Conservation (phyloP, 2,329 filamentous ascomycete species). For the Shiraia sp. region DNA sequence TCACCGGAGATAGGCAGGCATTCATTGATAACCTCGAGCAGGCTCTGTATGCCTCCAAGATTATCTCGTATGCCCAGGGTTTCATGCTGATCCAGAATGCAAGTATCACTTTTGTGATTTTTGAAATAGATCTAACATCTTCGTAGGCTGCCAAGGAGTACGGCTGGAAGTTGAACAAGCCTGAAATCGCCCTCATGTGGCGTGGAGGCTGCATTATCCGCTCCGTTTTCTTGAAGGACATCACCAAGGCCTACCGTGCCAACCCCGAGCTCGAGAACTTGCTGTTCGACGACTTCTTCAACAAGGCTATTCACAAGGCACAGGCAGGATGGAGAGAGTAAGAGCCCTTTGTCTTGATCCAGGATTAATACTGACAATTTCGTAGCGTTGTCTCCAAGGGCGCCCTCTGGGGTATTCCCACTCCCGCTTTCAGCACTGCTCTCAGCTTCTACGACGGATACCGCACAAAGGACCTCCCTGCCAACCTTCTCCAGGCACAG, state of each 20-base stretch:
- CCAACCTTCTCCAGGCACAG: constrained; percentile 98
- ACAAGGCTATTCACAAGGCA: constrained; percentile 96
- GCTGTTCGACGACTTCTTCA: constrained; percentile 99
- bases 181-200: constrained; percentile 99
- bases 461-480: constrained; percentile 93
- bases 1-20: constrained; percentile 86
- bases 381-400: constrained; percentile 77
- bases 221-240: constrained; percentile 99
- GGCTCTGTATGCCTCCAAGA: constrained; percentile 98
- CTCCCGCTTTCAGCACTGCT: constrained; percentile 93
- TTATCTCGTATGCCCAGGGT: constrained; percentile 98
- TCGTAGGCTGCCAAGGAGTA: constrained; percentile 89
- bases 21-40: constrained; percentile 98
- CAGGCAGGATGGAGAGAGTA: constrained; percentile 61
- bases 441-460: constrained; percentile 99
- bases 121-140: constrained; percentile 7
- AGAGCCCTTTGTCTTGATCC: constrained; percentile 7
- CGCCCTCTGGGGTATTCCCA: constrained; percentile 92
- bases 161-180: constrained; percentile 99
- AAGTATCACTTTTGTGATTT: constrained; percentile 41
- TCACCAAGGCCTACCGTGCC: constrained; percentile 89
- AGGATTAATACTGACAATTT: constrained; percentile 54
- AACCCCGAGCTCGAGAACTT: constrained; percentile 97
- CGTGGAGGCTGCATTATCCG: constrained; percentile 99
- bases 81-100: constrained; percentile 99